Base-by-base conservation (phyloP, 768 basidiomycete genomes). In the Chalciporus piperatus region DNA sequence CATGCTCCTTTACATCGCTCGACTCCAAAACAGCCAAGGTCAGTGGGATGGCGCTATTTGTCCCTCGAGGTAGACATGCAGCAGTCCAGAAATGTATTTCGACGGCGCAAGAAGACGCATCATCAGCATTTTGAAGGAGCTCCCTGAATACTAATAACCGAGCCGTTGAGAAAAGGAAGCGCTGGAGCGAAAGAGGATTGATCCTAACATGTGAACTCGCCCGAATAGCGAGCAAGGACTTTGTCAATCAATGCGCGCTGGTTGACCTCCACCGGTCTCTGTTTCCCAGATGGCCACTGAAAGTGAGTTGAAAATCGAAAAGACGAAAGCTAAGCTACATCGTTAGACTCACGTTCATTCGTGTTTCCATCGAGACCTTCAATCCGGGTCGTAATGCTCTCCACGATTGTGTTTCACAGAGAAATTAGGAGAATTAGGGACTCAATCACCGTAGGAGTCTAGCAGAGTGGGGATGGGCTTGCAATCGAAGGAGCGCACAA, bases 191-290 rank as follows among this genome's bases (percentile, higher is more conserved):
- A 8, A 20, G 20, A 9, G 32, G 3, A 33, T 8, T 30, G 20
- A 9, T 17, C 71, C 44, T n/a, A 39, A 80, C 77, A 80, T 14
- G 92, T 93, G 57, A 92, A 89, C 72, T 95, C 92, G 43, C 91
- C 93, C 17, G 87, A 89, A 71, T 98, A 98, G 19, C 95, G 77
- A 11, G 94, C 92, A n/a, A 98, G 81, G 22, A 96, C 90, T 72
- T 92, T 97, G 75, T 95, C 92, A 47, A 97, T 93, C 48, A 97
- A 74, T 19, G 91, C 92, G 16, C 93, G 80, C 67, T 94, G 92
- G 67, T 94, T 93, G 47, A 94, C 92, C 28, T 30, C 28, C 11
- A 30, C 28, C 8, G 28, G 28, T 30, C 28, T 30, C 22, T 22
- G 22, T 22, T 22, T 22, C 22, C 22, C 22, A 22, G 22, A 22